Evolutionary conservation across 176 grass and related monocot species (phyloP), one percentile per base, ranked within the genome.

Genomic region (Lolium rigidum): DNA sequence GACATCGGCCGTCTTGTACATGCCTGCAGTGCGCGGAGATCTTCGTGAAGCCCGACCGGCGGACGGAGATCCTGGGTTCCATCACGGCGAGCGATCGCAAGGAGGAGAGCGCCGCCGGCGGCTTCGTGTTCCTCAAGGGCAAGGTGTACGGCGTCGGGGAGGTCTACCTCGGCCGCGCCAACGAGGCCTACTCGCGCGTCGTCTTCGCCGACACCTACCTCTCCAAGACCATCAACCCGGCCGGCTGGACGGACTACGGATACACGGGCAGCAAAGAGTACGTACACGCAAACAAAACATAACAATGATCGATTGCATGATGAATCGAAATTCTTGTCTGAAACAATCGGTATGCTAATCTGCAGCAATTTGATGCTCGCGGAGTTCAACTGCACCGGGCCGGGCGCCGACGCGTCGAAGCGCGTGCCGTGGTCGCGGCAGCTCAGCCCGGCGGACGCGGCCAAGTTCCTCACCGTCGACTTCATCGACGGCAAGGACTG

Each of bases 111-210:
- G 20, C 1, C 28, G 80, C 72, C 14, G 92, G 88, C 4, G 94
- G 92, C 48, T 96, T 96, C 71, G 92, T 98, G 31, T 98, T 98
- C 92, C 59, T 94, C 82, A 96, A 95, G 78, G 90, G 92, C 58
- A 98, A 91, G 84, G 88, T 98, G 48, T 98, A 98, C 38, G 94
- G 90, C 22, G 85, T 91, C 10, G 93, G 94, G 1, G 86, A 98
- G 78, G 97, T 90, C 9, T 98, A 70, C 75, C 77, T 93, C 1
- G 92, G 94, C 15, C 88, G 94, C 60, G 90, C 90, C 77, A 90
- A 79, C 28, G 90, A 89, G 39, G 90, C 84, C 0, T 21, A 91
- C 39, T 95, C 92, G 16, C 86, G 90, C 2, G 92, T 93, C 65
- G 81, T 95, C 83, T 94, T 98, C 55, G 43, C 86, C 25, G 86